Evolutionary conservation across 2,329 filamentous ascomycete species (phyloP), one percentile per base, ranked within the genome.

Genomic region (Claviceps sp.): DNA sequence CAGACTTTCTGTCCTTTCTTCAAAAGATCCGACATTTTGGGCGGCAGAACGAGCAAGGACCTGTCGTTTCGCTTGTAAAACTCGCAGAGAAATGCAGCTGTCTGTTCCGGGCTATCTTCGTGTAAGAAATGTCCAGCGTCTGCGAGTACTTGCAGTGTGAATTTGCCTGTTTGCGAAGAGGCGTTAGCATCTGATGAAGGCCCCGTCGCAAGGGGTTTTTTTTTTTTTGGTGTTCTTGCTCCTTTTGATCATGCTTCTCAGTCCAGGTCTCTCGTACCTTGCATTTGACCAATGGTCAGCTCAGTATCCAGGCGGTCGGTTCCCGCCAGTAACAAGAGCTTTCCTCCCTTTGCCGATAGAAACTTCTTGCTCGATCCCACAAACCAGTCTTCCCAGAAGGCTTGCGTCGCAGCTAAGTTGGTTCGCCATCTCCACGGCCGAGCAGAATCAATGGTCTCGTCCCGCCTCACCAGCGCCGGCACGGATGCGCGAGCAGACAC

Each of bases 51-150:
- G 53, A 98, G 66, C 11, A 83, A 78, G 60, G 81, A 88, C 54
- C 90, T 77, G 68, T 97, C 91, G 63, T 98, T 98, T 50, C 93
- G 76, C 58, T 83, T 85, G 62, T 93, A 91, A 64, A 98, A 97
- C 64, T 98, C 93, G 1, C 86, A 86, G 49, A 97, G 71, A 8
- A 88, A 78, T 59, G 85, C 75, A 0, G 93, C 93, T 44, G 86
- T 94, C 72, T 91, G 94, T 62, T 89, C 86, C 0, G 93, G 90
- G 48, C 91, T 78, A 65, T 98, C 93, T 66, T 98, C 93, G 58
- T 98, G 93, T 52, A 98, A 82, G 62, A 98, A 98, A 66, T 98
- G 93, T 0, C 93, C 93, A 1, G 93, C 89, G 64, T 95, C 88
- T 0, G 93, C 90, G 60, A 97, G 86, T 6, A 98, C 90, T 59